phyloP scores from a whole-genome alignment of 352 stramenopile species.

The Phytophthora multivora region DNA sequence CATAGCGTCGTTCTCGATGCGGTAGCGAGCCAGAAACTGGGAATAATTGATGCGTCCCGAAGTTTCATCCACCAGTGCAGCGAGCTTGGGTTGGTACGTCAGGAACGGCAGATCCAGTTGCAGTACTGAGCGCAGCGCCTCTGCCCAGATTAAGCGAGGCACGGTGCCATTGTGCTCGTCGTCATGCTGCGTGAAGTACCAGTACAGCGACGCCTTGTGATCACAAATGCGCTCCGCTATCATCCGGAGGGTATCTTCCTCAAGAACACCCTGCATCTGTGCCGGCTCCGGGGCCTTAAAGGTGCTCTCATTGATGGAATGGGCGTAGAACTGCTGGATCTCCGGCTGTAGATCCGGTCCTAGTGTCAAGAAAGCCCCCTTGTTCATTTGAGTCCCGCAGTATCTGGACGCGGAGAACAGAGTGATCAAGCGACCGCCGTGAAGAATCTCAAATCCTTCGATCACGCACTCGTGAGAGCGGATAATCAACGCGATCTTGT shows the following conservation, averaged over 20 bases:
- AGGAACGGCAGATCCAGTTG: constrained; percentile 92
- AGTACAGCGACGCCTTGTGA: constrained; percentile 92
- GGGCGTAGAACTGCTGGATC: constrained; percentile 95
- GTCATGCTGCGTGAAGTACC: constrained; percentile 94
- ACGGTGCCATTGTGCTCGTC: constrained; percentile 89
- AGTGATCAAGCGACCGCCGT: constrained; percentile 90
- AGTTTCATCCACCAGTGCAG: constrained; percentile 80
- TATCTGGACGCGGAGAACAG: constrained; percentile 93
- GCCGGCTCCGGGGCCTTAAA: constrained; percentile 71
- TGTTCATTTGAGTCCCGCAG: constrained; percentile 93
- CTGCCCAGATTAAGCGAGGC: constrained; percentile 88
- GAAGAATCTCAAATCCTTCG: constrained; percentile 92
- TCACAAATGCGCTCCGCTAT: constrained; percentile 94
- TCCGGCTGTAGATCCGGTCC: constrained; percentile 91
- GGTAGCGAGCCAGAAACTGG: constrained; percentile 92
- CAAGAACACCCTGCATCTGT: constrained; percentile 79
- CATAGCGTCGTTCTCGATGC: constrained; percentile 89
- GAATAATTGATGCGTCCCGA: constrained; percentile 92
- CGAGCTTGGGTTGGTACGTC: constrained; percentile 88
- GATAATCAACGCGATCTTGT: constrained; percentile 92
- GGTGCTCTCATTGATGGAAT: constrained; percentile 82
- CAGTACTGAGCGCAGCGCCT: constrained; percentile 91
- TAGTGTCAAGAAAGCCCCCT: constrained; percentile 92
- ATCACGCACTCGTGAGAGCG: constrained; percentile 94
- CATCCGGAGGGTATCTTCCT: constrained; percentile 92